Conservation (phyloP, 129 eudicot genomes). For the Oenanthe sinensis region DNA sequence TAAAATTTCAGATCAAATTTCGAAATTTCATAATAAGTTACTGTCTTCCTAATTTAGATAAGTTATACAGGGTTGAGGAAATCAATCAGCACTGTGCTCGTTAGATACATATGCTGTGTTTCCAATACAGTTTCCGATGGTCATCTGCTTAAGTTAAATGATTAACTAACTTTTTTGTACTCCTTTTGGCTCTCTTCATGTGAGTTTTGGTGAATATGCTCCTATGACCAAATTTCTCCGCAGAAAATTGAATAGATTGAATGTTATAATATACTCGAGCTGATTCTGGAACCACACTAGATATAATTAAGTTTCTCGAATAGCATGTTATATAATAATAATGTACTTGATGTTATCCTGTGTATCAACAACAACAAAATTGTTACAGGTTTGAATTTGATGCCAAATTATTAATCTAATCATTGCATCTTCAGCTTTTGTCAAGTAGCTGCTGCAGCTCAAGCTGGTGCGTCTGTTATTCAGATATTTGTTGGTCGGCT, state of each 20-base stretch:
- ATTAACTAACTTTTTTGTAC: too few relatives aligned
- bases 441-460: constrained; percentile 99
- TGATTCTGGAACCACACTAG: neutral
- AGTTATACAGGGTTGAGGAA: too few relatives aligned
- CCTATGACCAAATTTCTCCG: neutral
- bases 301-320: too few relatives aligned
- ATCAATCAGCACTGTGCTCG: neutral
- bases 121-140: neutral
- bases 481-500: constrained; percentile 94
- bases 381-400: neutral
- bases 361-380: too few relatives aligned
- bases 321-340: too few relatives aligned
- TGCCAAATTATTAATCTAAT: neutral
- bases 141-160: neutral
- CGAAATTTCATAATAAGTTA: too few relatives aligned
- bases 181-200: neutral
- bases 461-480: constrained; percentile 98
- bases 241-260: neutral
- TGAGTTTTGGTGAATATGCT: neutral
- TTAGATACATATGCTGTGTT: neutral
- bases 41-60: too few relatives aligned
- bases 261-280: neutral
- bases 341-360: neutral
- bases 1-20: too few relatives aligned
- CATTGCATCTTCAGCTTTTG: constrained; percentile 50